Conservation (phyloP, 371 early-diverging fungal genomes). For the Mortierella sp. region DNA sequence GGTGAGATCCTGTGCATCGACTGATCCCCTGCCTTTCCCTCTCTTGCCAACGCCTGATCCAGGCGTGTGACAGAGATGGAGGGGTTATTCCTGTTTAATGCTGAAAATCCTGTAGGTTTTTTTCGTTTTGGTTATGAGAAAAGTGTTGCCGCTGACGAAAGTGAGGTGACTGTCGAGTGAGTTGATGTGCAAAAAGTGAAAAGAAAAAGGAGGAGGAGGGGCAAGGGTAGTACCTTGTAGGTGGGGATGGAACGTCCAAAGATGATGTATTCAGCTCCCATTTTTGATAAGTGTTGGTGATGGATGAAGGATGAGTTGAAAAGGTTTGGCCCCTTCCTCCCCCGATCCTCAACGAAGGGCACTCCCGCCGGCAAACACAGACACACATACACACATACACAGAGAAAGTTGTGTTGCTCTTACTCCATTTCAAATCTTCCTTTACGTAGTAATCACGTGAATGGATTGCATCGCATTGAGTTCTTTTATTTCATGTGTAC, state of each 20-base stretch:
- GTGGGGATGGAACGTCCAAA: slow-evolving; percentile 60
- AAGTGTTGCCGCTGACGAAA: not conserved
- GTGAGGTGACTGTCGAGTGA: not conserved
- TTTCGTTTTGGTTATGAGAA: not conserved
- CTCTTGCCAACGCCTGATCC: not conserved
- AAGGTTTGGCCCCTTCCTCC: not conserved
- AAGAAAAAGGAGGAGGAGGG: not conserved
- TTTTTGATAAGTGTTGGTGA: slow-evolving; percentile 26
- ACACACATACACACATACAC: not conserved
- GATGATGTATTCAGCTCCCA: slow-evolving; percentile 59
- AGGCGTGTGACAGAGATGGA: not conserved
- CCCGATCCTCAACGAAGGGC: slow-evolving; percentile 11
- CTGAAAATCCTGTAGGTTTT: not conserved
- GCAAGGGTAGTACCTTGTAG: slow-evolving; percentile 47
- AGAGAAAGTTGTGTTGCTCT: not conserved
- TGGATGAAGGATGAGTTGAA: slow-evolving; percentile 26
- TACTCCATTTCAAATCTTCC: not conserved
- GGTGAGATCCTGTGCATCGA: not conserved
- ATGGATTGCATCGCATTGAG: not conserved
- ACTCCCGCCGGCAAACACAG: not conserved
- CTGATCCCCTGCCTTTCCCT: not conserved
- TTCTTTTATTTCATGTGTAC: not conserved
- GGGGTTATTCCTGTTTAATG: not conserved
- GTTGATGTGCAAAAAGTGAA: not conserved
- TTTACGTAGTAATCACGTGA: slow-evolving; percentile 10